Evolutionary conservation across 257 asterid genomes (phyloP).

Genomic region (Misopates orontium): DNA sequence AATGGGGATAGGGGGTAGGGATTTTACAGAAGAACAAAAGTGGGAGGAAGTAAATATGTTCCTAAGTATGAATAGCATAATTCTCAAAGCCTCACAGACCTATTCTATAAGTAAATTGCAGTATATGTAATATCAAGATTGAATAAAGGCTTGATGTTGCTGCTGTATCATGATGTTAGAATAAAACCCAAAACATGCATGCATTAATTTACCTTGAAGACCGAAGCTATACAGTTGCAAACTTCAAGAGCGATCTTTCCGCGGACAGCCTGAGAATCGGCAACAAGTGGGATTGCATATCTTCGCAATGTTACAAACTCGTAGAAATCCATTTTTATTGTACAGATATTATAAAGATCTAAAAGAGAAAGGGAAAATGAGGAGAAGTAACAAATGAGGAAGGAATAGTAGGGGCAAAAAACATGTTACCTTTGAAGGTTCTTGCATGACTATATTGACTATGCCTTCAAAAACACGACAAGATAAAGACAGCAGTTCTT

Average conservation of each 20-base stretch:
- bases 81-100: not conserved
- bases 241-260: conserved; percentile 80
- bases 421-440: conserved; percentile 58
- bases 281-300: conserved; percentile 14
- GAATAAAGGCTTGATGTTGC: not conserved
- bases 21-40: not conserved
- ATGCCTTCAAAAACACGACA: conserved; percentile 49
- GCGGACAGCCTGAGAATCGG: conserved; percentile 51
- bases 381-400: conserved; percentile 5
- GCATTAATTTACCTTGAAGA: conserved; percentile 53
- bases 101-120: not conserved
- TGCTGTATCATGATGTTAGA: too few relatives aligned
- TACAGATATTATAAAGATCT: conserved; percentile 5
- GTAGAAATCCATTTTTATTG: conserved; percentile 5
- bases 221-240: conserved; percentile 69
- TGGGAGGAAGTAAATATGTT: not conserved
- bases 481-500: conserved; percentile 61
- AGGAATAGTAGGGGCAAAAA: conserved; percentile 12
- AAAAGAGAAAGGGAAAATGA: conserved; percentile 14
- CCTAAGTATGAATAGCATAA: not conserved
- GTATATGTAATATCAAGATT: conserved; percentile 16
- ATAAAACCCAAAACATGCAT: not conserved
- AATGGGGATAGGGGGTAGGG: not conserved
- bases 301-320: conserved; percentile 9
- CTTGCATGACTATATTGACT: conserved; percentile 49